phyloP scores from a whole-genome alignment of 345 rosid species.

The Aegle marmelos region DNA sequence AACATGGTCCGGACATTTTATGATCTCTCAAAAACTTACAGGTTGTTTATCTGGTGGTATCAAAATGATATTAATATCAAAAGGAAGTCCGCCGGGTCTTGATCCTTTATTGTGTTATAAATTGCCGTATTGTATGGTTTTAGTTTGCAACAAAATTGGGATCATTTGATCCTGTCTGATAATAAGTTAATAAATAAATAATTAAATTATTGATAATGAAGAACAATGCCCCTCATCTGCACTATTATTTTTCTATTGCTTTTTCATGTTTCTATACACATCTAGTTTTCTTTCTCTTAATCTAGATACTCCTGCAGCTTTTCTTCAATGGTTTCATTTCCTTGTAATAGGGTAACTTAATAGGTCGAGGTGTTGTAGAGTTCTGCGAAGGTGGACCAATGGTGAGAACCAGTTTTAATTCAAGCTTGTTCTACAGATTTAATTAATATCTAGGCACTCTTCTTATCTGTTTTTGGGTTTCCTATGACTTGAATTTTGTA shows the following conservation, averaged over 20 bases:
- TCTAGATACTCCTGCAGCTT: not conserved
- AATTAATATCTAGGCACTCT: not conserved
- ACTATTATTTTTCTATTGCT: not conserved
- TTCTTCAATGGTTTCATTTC: not conserved
- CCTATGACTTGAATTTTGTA: not conserved
- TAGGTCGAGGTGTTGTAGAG: conserved; percentile 83
- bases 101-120: not conserved
- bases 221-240: not conserved
- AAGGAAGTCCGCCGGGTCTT: not conserved
- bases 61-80: not conserved
- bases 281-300: not conserved
- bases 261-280: not conserved
- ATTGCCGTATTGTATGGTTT: not conserved
- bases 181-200: not conserved
- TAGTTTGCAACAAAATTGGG: not conserved
- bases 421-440: not conserved
- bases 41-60: not conserved
- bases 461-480: not conserved
- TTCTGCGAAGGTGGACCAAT: conserved; percentile 81
- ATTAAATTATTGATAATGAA: not conserved
- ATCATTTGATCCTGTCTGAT: not conserved
- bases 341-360: conserved; percentile 76
- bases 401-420: conserved; percentile 32
- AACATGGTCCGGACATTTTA: not conserved
- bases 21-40: not conserved